Percentiles rank a stretch among this genome's conserved stretches.
Evolutionary conservation across 1,284 basidiomycete genomes (phyloP).

Genomic region (Volvariella surrecta): DNA sequence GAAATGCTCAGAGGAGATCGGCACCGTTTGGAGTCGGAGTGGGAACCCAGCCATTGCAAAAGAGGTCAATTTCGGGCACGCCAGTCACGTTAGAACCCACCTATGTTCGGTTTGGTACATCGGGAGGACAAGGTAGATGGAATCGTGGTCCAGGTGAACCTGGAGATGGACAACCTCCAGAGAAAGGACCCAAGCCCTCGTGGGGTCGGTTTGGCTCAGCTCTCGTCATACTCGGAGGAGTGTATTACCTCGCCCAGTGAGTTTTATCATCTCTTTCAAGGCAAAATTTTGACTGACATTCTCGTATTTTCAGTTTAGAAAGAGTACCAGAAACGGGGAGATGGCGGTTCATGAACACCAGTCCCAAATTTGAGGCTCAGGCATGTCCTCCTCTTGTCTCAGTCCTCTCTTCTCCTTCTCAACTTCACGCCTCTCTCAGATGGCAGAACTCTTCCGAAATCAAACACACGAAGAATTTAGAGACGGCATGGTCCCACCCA

Average conservation of each 20-base stretch:
- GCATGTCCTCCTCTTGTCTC: constrained; percentile 20
- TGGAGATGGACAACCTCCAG: no score
- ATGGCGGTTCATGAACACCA: constrained; percentile 78
- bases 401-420: background rate
- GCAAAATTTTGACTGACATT: background rate
- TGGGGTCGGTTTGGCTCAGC: no score
- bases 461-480: constrained; percentile 49
- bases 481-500: constrained; percentile 53
- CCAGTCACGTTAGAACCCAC: no score
- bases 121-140: no score
- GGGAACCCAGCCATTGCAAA: no score
- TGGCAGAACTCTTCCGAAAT: constrained; percentile 42
- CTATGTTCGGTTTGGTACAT: no score
- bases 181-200: no score
- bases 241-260: constrained; percentile 56
- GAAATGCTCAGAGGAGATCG: no score
- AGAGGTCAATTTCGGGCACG: no score
- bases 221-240: constrained; percentile 23
- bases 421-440: constrained; percentile 20
- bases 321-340: constrained; percentile 77
- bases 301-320: constrained; percentile 60
- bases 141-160: no score
- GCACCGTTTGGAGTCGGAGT: no score
- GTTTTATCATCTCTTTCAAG: constrained; percentile 16
- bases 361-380: constrained; percentile 46